Conservation (phyloP, 1,139 yeast genomes). For the Taphrina pruni region DNA sequence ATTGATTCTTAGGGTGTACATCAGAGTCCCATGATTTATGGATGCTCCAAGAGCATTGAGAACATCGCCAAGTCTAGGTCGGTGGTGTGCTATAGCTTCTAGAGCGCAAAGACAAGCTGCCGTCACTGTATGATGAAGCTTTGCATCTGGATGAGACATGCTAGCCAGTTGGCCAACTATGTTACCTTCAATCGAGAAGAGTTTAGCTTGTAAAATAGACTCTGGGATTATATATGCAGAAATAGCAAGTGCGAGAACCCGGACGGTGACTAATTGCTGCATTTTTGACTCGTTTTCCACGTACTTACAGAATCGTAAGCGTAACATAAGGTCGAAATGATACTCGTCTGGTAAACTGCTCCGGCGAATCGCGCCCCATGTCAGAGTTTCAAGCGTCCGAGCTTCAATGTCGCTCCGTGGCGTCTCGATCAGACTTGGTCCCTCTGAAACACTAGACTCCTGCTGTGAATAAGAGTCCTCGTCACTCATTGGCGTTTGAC, state of each 20-base stretch:
- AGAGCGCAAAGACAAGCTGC: slow-evolving; percentile 70
- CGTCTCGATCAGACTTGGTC: slow-evolving; percentile 1
- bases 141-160: slow-evolving; percentile 65
- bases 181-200: slow-evolving; percentile 78
- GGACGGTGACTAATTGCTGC: slow-evolving; percentile 62
- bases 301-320: slow-evolving; percentile 37
- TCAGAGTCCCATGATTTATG: slow-evolving; percentile 81
- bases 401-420: background rate
- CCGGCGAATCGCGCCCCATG: slow-evolving; percentile 1
- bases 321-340: slow-evolving; percentile 40
- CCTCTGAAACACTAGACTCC: background rate
- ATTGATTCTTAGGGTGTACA: slow-evolving; percentile 71
- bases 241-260: slow-evolving; percentile 74
- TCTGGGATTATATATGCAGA: slow-evolving; percentile 45
- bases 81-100: slow-evolving; percentile 71
- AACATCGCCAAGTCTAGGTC: slow-evolving; percentile 76
- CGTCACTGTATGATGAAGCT: slow-evolving; percentile 60
- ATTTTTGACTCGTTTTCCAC: slow-evolving; percentile 58
- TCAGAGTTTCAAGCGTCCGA: background rate
- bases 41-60: slow-evolving; percentile 87
- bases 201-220: slow-evolving; percentile 54
- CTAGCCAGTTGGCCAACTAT: slow-evolving; percentile 74
- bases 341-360: slow-evolving; percentile 21
- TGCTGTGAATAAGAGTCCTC: background rate
- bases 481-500: background rate